Conservation (phyloP, 345 rosid genomes). For the Zanthoxylum bungeanum region DNA sequence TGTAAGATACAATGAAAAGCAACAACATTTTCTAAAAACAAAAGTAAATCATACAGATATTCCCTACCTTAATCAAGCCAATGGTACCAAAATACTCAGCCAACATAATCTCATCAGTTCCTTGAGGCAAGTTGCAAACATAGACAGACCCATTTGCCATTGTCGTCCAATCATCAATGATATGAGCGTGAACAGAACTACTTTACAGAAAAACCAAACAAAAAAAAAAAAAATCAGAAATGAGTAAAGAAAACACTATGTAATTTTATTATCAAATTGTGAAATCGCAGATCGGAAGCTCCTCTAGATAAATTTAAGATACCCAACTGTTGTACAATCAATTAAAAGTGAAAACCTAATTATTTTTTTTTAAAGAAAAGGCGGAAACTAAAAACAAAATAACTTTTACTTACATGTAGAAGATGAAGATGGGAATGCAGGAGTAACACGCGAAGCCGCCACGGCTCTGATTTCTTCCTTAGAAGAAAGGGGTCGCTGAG, state of each 20-base stretch:
- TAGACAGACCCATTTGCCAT: constrained; percentile 89
- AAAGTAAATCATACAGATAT: neutral
- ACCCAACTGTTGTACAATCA: neutral
- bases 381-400: too few species aligned
- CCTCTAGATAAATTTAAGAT: neutral
- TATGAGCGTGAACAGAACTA: neutral
- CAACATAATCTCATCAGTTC: constrained; percentile 83
- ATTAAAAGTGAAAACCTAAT: neutral
- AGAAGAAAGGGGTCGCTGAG: neutral
- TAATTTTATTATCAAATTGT: too few species aligned
- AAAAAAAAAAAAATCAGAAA: neutral
- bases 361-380: too few species aligned
- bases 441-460: constrained; percentile 4
- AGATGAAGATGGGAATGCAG: neutral
- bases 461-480: neutral
- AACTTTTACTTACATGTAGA: neutral
- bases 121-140: constrained; percentile 78
- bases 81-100: constrained; percentile 95
- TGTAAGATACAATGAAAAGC: too few species aligned
- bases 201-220: neutral
- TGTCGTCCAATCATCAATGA: constrained; percentile 48
- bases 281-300: neutral
- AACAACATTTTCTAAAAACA: neutral
- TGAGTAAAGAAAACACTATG: neutral
- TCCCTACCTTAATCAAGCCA: constrained; percentile 83